Conservation (phyloP, 176 grass and related monocot genomes). For the Paspalum notatum region DNA sequence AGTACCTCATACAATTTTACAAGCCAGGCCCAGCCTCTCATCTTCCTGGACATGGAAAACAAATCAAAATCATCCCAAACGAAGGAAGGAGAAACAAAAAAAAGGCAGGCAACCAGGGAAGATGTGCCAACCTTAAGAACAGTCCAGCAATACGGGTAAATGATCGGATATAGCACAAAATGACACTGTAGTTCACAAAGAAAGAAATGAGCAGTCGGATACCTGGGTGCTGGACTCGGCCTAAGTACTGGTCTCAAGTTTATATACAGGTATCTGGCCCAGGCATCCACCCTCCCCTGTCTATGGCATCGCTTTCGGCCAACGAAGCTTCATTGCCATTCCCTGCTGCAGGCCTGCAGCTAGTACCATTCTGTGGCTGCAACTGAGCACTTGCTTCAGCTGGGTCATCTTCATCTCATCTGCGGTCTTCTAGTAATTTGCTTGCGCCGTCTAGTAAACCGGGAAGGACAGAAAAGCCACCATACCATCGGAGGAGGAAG, state of each 20-base stretch:
- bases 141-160: too few species aligned
- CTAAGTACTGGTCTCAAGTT: too few species aligned
- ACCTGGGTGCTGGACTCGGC: too few species aligned
- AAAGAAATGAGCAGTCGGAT: too few species aligned
- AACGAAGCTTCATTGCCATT: neutral
- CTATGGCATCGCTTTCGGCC: neutral
- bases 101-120: neutral
- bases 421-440: neutral
- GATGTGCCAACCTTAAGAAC: neutral
- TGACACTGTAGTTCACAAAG: too few species aligned
- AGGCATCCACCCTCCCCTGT: neutral
- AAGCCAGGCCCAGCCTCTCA: neutral
- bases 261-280: neutral
- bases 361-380: neutral
- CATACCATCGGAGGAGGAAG: slow-evolving; percentile 8
- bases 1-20: neutral
- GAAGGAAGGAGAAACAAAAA: neutral
- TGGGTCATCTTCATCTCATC: neutral
- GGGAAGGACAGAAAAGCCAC: neutral
- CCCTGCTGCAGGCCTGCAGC: neutral
- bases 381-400: neutral
- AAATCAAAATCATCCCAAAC: too few species aligned
- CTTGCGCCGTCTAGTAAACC: neutral
- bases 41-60: neutral
- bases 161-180: too few species aligned